Conservation (phyloP, 108 stramenopile species). For the Parietichytrium sp. region DNA sequence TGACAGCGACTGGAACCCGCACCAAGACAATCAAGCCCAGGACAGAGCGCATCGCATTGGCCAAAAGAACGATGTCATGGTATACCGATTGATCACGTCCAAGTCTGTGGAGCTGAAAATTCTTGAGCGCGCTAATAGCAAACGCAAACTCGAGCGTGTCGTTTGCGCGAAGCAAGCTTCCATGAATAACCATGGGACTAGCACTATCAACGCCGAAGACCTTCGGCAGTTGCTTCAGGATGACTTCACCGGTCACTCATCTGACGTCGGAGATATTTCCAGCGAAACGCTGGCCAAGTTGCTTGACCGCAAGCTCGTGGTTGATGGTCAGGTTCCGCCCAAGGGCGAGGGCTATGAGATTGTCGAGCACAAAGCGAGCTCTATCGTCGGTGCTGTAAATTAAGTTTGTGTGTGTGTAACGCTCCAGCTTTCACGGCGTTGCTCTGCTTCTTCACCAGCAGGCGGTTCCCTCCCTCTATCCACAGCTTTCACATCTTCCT, state of each 20-base stretch:
- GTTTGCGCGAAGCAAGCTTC: constrained; percentile 19
- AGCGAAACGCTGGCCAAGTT: not conserved
- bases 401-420: too few relatives aligned
- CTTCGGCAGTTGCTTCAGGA: not conserved
- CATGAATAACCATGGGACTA: constrained; percentile 21
- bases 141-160: constrained; percentile 40
- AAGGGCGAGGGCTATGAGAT: constrained; percentile 19
- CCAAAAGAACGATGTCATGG: constrained; percentile 76
- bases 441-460: too few relatives aligned
- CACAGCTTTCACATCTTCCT: too few relatives aligned
- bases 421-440: too few relatives aligned
- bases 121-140: constrained; percentile 19
- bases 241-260: not conserved
- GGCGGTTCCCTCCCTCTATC: too few relatives aligned
- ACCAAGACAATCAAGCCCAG: constrained; percentile 94
- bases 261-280: not conserved
- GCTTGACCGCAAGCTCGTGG: not conserved
- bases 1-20: constrained; percentile 98
- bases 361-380: constrained; percentile 1
- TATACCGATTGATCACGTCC: constrained; percentile 81
- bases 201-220: not conserved
- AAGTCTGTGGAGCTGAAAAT: constrained; percentile 25
- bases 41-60: constrained; percentile 97
- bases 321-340: not conserved
- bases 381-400: not conserved